Evolutionary conservation across 305 asterid species (phyloP).

Genomic region (Euphrasia arctica): DNA sequence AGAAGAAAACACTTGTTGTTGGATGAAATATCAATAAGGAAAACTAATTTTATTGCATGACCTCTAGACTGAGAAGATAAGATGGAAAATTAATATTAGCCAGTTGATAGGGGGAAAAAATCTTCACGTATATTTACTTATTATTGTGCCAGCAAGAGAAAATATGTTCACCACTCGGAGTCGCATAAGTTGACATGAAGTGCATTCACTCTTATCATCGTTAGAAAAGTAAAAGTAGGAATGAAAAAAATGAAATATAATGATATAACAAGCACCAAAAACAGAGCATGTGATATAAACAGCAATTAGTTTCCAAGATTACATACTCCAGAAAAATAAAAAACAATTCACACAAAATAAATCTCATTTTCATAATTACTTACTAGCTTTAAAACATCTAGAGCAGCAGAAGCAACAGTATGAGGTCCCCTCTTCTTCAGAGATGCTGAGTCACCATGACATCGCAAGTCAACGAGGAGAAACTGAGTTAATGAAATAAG

Average conservation of each 20-base stretch:
- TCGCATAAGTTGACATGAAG: not conserved
- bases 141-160: not conserved
- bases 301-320: constrained; percentile 11
- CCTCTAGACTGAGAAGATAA: constrained; percentile 20
- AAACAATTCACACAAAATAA: not conserved
- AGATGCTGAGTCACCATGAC: constrained; percentile 96
- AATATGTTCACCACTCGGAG: not conserved
- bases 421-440: constrained; percentile 76
- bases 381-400: constrained; percentile 94
- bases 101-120: constrained; percentile 3
- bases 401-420: constrained; percentile 89
- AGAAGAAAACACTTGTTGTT: constrained; percentile 24
- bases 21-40: constrained; percentile 23
- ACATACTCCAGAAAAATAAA: constrained; percentile 11
- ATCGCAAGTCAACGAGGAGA: constrained; percentile 95
- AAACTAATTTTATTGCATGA: constrained; percentile 15
- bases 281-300: not conserved
- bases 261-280: not conserved
- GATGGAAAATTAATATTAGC: constrained; percentile 15
- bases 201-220: too few relatives aligned
- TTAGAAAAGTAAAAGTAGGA: too few relatives aligned
- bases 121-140: not conserved
- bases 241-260: too few relatives aligned
- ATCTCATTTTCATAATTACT: constrained; percentile 29
- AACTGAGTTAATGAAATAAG: constrained; percentile 54